Base-by-base conservation (phyloP, 495 filamentous ascomycete genomes). In the Cercophora newfieldiana region DNA sequence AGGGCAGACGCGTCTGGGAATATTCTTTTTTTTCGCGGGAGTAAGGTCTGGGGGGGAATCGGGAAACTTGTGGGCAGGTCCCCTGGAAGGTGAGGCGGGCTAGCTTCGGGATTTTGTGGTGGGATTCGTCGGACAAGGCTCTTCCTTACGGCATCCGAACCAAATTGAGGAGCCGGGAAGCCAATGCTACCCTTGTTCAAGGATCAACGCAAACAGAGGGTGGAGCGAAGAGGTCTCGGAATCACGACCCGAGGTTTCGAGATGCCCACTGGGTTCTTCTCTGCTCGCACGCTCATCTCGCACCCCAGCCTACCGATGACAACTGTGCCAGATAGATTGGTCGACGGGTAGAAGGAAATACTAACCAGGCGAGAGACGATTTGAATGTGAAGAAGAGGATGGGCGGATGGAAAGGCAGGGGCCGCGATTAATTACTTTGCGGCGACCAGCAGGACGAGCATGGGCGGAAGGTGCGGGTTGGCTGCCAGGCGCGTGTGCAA, bases 171-270 rank as follows among this genome's bases (percentile, higher is more conserved):
- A 66, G 60, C 59, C 61, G 60, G 71, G 66, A 58, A 49, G 66
- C 62, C 55, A 68, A 65, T 68, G 70, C 68, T 59, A 71, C 67
- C 64, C 70, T 68, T 65, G 54, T 65, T 66, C 71, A 66, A 69
- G 66, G 69, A 71, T 73, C 66, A 73, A 66, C 69, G 66, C 59
- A 26, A 69, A 28, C 60, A 58, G 57, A 30, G 33, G 56, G 75
- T 77, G 79, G 74, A 79, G 76, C 70, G 75, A 73, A 65, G 72
- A 79, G 70, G 74, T 68, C 75, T 75, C 79, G 79, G 78, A 80
- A 79, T 71, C 72, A 72, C 71, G 68, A 73, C 77, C 77, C 76
- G 77, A 76, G 71, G 73, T 77, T 76, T 79, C 72, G 76, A 76
- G 69, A 73, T 73, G 8, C 71, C 74, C 76, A 78, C 76, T 78